phyloP scores from a whole-genome alignment of 2,329 filamentous ascomycete genomes.

The Endothia cerciana region DNA sequence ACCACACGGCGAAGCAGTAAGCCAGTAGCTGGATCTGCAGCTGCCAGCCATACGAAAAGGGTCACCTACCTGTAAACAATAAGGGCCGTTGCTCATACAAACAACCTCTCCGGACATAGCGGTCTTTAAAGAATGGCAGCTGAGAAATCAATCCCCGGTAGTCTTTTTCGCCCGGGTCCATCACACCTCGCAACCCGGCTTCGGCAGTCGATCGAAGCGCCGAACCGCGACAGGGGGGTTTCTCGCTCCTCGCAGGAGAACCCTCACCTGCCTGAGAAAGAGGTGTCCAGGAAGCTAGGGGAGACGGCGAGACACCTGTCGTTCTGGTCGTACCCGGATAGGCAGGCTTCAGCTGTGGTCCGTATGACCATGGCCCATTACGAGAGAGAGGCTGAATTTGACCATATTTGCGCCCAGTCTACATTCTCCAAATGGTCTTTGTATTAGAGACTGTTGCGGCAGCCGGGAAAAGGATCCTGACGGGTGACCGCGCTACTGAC shows the following conservation, averaged over 20 bases:
- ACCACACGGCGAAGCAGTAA: not conserved
- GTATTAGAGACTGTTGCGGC: too few species aligned
- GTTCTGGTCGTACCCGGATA: not conserved
- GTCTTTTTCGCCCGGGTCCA: not conserved
- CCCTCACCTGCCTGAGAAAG: not conserved
- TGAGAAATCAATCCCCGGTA: not conserved
- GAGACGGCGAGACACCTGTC: not conserved
- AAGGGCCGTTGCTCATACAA: not conserved
- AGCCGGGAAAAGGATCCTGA: too few species aligned
- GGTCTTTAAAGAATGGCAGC: not conserved
- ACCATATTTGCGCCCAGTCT: too few species aligned
- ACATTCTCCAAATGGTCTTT: too few species aligned
- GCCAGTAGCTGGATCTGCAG: not conserved
- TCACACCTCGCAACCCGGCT: conserved; percentile 5
- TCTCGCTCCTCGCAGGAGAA: too few species aligned
- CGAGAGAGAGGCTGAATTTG: not conserved
- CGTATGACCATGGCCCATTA: too few species aligned
- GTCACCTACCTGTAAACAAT: not conserved
- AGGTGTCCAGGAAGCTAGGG: not conserved
- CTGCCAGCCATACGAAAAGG: not conserved
- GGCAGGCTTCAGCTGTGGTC: too few species aligned
- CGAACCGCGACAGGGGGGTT: conserved; percentile 11
- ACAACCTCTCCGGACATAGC: not conserved
- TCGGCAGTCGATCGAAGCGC: conserved; percentile 13
- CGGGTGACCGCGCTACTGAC: too few species aligned